Conservation (phyloP, 352 stramenopile species). For the Pythium rishiriense region DNA sequence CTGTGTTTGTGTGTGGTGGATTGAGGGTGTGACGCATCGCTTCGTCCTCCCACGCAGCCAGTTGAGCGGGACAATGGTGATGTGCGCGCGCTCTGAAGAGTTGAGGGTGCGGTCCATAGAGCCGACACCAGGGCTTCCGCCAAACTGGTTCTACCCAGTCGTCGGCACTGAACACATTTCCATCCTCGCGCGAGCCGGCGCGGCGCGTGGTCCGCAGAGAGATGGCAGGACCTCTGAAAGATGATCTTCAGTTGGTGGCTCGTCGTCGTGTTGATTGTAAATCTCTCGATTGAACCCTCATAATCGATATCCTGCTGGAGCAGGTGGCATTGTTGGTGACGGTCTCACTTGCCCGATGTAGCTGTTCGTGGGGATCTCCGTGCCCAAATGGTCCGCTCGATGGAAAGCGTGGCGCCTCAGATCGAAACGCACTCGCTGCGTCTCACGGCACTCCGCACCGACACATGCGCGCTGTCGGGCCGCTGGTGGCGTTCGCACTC, state of each 20-base stretch:
- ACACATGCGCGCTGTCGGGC: neutral
- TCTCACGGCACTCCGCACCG: neutral
- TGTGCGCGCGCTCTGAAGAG: too few species aligned
- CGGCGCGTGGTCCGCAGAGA: neutral
- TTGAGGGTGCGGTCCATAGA: too few species aligned
- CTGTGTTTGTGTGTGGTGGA: neutral
- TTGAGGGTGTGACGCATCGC: neutral
- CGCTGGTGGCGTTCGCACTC: neutral
- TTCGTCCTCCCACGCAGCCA: too few species aligned
- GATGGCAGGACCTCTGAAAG: neutral
- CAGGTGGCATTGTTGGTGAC: too few species aligned
- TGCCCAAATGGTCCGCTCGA: neutral
- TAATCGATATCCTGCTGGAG: too few species aligned
- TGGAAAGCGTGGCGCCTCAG: neutral
- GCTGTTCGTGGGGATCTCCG: too few species aligned
- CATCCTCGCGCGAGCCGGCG: neutral
- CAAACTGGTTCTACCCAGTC: neutral
- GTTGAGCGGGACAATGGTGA: too few species aligned
- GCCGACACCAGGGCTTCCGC: too few species aligned
- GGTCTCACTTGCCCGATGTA: too few species aligned
- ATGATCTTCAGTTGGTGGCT: too few species aligned
- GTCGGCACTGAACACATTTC: neutral
- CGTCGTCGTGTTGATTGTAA: too few species aligned
- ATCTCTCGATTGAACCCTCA: too few species aligned
- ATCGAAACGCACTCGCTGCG: neutral